Evolutionary conservation across 176 grass and related monocot species (phyloP).

Genomic region (Otatea glauca): DNA sequence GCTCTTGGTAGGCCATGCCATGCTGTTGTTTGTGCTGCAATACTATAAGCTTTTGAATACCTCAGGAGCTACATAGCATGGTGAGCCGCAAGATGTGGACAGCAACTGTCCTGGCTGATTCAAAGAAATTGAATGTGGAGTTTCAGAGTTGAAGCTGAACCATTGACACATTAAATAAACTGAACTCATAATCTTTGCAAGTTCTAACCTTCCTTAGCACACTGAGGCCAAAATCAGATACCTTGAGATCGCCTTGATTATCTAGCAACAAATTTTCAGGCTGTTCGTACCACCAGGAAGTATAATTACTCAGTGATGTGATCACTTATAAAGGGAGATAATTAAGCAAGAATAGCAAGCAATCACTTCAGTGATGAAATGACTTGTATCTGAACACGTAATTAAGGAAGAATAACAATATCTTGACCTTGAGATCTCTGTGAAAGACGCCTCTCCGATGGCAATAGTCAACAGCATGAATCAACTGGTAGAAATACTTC

Average conservation of each 20-base stretch:
- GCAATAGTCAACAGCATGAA: constrained; percentile 81
- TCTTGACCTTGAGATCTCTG: constrained; percentile 75
- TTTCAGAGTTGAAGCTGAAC: not conserved
- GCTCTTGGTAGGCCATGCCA: not conserved
- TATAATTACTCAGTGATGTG: constrained; percentile 10
- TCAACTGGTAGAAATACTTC: constrained; percentile 83
- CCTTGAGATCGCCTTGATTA: constrained; percentile 66
- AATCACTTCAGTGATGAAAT: constrained; percentile 3
- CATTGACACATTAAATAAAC: not conserved
- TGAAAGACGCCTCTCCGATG: constrained; percentile 70
- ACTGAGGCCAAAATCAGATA: constrained; percentile 79
- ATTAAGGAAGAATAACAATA: not conserved
- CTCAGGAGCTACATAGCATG: constrained; percentile 82
- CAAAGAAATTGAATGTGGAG: not conserved
- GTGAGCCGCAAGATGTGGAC: constrained; percentile 73
- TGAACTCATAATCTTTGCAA: not conserved
- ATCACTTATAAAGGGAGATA: not conserved
- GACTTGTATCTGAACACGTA: not conserved
- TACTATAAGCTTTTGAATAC: constrained; percentile 32
- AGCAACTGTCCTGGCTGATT: constrained; percentile 65
- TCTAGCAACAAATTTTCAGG: constrained; percentile 80
- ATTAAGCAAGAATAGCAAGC: not conserved
- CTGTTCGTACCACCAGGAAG: constrained; percentile 48
- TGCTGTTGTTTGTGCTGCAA: constrained; percentile 14
- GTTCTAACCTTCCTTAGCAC: constrained; percentile 54